Percentiles rank a stretch among this genome's conserved stretches.
These are phyloP conservation scores for Sophora flavescens DNA, from an alignment of 306 rosid genomes.

Conservation along the genomic window DNA sequence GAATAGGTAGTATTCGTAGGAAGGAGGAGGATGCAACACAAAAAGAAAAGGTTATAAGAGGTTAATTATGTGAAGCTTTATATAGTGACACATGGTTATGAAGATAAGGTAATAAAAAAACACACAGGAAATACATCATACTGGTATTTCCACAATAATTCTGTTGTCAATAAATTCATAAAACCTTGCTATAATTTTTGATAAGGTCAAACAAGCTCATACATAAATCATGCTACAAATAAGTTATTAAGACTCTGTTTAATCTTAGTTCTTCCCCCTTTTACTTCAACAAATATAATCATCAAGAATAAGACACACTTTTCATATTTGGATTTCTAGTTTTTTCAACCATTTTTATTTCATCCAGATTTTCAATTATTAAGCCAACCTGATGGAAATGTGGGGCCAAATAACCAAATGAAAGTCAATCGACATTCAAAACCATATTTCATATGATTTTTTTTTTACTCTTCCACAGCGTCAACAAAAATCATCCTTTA, in stretches of 20 bases:
- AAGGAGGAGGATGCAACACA: constrained; percentile 12
- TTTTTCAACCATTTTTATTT: neutral
- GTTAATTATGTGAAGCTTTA: constrained; percentile 7
- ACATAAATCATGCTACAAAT: neutral
- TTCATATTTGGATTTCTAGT: neutral
- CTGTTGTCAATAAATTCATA: constrained; percentile 1
- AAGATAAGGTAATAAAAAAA: neutral
- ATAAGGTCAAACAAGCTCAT: constrained; percentile 4
- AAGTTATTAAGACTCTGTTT: constrained; percentile 5
- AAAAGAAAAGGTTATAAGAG: neutral
- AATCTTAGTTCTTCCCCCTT: constrained; percentile 4
- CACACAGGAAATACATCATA: neutral
- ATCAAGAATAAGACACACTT: neutral
- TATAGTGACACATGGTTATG: neutral
- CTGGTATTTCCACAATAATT: neutral
- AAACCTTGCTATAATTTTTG: constrained; percentile 14
- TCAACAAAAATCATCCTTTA: neutral
- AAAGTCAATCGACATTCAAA: neutral
- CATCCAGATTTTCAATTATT: neutral
- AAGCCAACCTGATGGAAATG: neutral
- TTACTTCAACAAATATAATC: constrained; percentile 4
- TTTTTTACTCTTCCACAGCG: neutral
- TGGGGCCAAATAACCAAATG: neutral
- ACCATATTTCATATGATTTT: neutral
- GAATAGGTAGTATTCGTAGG: constrained; percentile 21